Base-by-base conservation (phyloP, 805 yeast species). In the Tetrapisispora pingtungensis region DNA sequence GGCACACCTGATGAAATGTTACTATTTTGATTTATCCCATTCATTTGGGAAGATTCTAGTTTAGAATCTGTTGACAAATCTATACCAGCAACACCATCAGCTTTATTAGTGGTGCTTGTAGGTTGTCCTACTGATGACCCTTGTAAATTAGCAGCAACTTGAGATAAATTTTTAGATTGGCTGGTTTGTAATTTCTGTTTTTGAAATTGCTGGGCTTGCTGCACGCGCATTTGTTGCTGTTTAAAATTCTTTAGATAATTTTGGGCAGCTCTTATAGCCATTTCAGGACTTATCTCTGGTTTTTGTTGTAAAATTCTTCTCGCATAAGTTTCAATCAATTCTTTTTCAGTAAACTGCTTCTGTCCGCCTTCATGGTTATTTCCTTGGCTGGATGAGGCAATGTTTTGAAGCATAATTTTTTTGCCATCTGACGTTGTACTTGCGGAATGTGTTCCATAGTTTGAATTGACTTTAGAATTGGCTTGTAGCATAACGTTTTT, bases 211-310 rank as follows among this genome's bases (percentile, higher is more conserved):
- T 65, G 72, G 45, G 59, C 66, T 40, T 50, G 55, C 22, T 46
- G 50, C n/a, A 47, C 50, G 24, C 55, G 58, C 22, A 50, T 53
- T 30, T 59, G 59, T 35, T 56, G 56, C 28, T 49, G 53, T 33
- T 50, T 54, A 12, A 55, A 41, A 13, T 50, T 48, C 33, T 47
- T 55, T 33, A 55, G 56, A 37, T 62, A 61, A 27, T 52, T 57
- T 45, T 62, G 61, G 3, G 66, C 65, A 6, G 67, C 64, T 36
- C 57, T 61, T 42, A 61, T 42, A 1, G 66, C 66, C 5, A 56
- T 53, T 34, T 60, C 64, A 7, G 58, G 56, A 1, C 64, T 45
- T 14, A 62, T 41, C 36, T 55, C 58, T 3, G 66, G 64, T 34
- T 62, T 59, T 37, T 61, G 64, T 7, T 51, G 48, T 44, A 62